phyloP scores from a whole-genome alignment of 768 basidiomycete genomes.

The Rhodotorula kratochvilovae region DNA sequence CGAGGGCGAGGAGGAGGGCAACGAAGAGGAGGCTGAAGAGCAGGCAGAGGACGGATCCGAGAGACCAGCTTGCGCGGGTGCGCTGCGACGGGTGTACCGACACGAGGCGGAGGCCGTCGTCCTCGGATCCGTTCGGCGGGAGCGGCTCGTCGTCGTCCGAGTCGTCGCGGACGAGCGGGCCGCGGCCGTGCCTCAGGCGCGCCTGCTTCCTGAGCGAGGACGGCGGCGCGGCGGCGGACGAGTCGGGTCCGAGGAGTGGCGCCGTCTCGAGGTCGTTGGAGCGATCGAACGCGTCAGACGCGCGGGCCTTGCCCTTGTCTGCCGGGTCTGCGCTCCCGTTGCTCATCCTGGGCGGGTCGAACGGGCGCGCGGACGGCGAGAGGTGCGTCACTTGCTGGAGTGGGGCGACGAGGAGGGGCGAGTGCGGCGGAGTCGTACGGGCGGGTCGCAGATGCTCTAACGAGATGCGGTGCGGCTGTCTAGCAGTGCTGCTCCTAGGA shows the following conservation, averaged over 20 bases:
- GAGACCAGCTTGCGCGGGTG: background rate
- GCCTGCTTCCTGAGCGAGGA: background rate
- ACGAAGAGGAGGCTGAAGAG: constrained; percentile 18
- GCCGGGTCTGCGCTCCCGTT: background rate
- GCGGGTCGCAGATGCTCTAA: too few relatives aligned
- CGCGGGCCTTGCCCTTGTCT: constrained; percentile 21
- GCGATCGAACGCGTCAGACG: background rate
- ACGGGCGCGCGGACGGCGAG: background rate
- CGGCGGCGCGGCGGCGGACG: background rate
- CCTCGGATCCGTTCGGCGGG: background rate
- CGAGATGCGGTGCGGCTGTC: too few relatives aligned
- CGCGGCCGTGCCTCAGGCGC: constrained; percentile 23
- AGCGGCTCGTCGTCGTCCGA: constrained; percentile 22
- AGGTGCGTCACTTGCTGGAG: background rate
- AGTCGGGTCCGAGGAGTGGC: constrained; percentile 9
- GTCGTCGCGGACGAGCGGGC: constrained; percentile 19
- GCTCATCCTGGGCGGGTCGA: background rate
- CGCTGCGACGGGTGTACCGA: background rate
- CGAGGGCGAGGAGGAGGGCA: constrained; percentile 20
- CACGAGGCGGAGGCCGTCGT: background rate
- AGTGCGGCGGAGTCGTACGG: background rate
- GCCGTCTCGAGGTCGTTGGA: constrained; percentile 11
- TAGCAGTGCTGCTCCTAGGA: too few relatives aligned
- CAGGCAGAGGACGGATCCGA: constrained; percentile 6
- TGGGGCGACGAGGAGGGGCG: background rate